Conservation (phyloP, 805 yeast genomes). For the Cyberlindnera amylophila region DNA sequence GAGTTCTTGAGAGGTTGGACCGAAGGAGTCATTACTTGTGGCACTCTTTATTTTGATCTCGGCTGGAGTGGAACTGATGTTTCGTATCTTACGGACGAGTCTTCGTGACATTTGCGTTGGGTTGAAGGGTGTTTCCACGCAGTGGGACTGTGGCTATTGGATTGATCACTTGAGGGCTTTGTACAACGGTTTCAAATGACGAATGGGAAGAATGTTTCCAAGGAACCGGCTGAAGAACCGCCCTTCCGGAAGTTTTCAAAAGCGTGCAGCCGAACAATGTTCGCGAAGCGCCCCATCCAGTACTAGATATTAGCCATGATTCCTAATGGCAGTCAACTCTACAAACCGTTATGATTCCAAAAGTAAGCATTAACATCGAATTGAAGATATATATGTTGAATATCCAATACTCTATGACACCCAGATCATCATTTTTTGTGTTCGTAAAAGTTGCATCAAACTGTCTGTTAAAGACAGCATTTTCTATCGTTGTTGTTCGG, state of each 20-base stretch:
- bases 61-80: conserved; percentile 27
- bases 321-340: background rate
- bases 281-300: too few relatives aligned
- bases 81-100: conserved; percentile 31
- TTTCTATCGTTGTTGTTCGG: background rate
- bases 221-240: too few relatives aligned
- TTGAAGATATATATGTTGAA: conserved; percentile 20
- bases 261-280: too few relatives aligned
- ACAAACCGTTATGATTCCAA: background rate
- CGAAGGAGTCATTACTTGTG: conserved; percentile 49
- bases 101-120: conserved; percentile 25
- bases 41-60: conserved; percentile 40
- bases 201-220: too few relatives aligned
- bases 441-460: conserved; percentile 3
- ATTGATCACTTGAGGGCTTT: too few relatives aligned
- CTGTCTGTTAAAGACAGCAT: conserved; percentile 15
- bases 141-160: too few relatives aligned
- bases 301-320: too few relatives aligned
- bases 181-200: too few relatives aligned
- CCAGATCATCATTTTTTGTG: conserved; percentile 4
- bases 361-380: conserved; percentile 9
- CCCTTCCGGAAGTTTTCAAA: too few relatives aligned
- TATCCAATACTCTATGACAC: conserved; percentile 16
- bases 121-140: background rate
- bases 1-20: conserved; percentile 55